Evolutionary conservation across 805 yeast species (phyloP), one percentile per base, ranked within the genome.

Genomic region (Suhomyces canberraensis): DNA sequence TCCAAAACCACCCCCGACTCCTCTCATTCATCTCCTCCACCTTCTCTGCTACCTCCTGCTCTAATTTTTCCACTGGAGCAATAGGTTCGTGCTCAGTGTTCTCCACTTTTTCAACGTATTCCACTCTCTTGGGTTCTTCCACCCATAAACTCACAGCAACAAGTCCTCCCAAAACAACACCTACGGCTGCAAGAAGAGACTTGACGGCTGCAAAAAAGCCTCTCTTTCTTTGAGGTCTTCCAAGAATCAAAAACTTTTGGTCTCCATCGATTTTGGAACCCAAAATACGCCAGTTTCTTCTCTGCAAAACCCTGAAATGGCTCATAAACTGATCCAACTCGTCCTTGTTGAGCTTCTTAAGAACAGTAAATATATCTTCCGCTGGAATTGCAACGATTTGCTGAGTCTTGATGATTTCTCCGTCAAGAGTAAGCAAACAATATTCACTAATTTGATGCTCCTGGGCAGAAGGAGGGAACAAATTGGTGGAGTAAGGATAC

Each of bases 201-300:
- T 49, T 58, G 20, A 55, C 15, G 25, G 42, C 37, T 1, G 29
- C 29, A 16, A 39, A 43, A 8, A 29, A 14, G 8, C 19, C 7
- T 8, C 29, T 21, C 9, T 37, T 37, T 8, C 26, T 25, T 20
- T 25, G 31, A 11, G 25, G 29, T 18, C 46, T 30, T 22, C 27
- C 31, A 35, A 42, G 30, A 13, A 36, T 34, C 36, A 41, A 42
- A 25, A 35, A 35, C 40, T 40, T 41, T 25, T 37, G 42, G 19
- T 18, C 35, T 14, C 33, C 31, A 21, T 45, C 46, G 22, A 42
- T 24, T 20, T 75, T 73, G 18, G 76, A 70, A 3, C 79, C 85
- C 22, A 78, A 60, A n/a, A 80, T 61, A 37, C 58, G 65, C 84
- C 83, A 81, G 9, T 66, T 66, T 16, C 56, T 52, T 16, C 52